Conservation (phyloP, 2,329 filamentous ascomycete species). For the Curvularia lunata region DNA sequence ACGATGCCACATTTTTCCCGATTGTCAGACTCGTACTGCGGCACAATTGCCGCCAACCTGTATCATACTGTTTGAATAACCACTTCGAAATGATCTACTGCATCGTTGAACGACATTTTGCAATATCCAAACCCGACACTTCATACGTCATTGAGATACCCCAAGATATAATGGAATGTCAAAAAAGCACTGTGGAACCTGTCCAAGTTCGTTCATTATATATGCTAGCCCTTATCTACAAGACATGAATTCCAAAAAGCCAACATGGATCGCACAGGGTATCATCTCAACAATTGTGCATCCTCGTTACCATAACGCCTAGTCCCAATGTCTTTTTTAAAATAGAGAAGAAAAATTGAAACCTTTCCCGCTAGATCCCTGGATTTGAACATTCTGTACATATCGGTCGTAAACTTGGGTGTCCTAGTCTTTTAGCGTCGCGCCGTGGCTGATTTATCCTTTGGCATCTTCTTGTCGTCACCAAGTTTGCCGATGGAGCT, state of each 20-base stretch:
- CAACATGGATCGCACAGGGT: neutral
- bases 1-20: neutral
- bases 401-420: neutral
- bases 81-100: neutral
- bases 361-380: neutral
- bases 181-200: neutral
- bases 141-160: neutral
- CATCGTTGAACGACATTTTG: neutral
- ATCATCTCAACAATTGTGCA: neutral
- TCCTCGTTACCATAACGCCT: constrained; percentile 58
- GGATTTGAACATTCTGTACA: neutral
- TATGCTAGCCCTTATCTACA: neutral
- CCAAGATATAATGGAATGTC: neutral
- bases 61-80: constrained; percentile 3
- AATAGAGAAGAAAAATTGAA: neutral
- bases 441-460: neutral
- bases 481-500: constrained; percentile 39
- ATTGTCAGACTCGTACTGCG: neutral
- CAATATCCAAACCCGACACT: neutral
- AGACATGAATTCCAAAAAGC: neutral
- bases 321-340: neutral
- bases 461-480: constrained; percentile 44
- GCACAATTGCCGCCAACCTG: neutral
- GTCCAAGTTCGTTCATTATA: neutral
- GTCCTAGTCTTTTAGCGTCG: neutral